Percentiles rank a stretch among this genome's conserved stretches.
Conservation (phyloP, 495 filamentous ascomycete species). For the Aspergillus haitiensis region DNA sequence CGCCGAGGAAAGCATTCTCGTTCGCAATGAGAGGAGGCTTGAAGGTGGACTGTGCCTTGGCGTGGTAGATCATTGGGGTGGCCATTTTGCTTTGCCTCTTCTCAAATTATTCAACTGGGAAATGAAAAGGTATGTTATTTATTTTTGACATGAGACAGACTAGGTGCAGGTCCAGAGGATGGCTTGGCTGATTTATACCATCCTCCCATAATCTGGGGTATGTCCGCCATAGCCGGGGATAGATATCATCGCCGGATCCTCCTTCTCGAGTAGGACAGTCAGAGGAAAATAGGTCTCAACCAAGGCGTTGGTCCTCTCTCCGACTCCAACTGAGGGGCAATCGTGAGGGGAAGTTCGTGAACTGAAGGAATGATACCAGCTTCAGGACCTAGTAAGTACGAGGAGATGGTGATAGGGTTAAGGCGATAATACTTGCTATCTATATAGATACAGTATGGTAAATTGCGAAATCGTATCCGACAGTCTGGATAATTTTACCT, state of each 20-base stretch:
- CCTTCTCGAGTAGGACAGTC: constrained; percentile 24
- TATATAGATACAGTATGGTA: constrained; percentile 4
- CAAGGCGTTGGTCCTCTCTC: background rate
- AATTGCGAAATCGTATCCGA: background rate
- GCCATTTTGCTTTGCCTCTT: constrained; percentile 29
- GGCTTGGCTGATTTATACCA: background rate
- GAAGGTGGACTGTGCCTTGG: constrained; percentile 61
- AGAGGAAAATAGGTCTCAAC: background rate
- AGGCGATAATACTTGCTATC: background rate
- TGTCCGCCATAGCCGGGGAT: background rate
- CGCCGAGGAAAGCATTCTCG: constrained; percentile 72
- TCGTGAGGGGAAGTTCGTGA: constrained; percentile 1
- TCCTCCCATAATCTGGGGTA: background rate
- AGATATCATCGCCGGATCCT: constrained; percentile 16
- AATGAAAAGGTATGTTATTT: too few relatives aligned
- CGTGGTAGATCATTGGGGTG: constrained; percentile 50
- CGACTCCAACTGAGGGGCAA: constrained; percentile 14
- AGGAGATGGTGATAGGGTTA: background rate
- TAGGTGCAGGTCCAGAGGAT: background rate
- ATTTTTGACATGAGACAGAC: background rate
- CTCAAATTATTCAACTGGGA: too few relatives aligned
- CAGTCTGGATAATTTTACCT: constrained; percentile 25
- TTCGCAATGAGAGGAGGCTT: constrained; percentile 72
- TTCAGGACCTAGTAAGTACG: background rate
- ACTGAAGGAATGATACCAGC: background rate